Base-by-base conservation (phyloP, 2,329 filamentous ascomycete genomes). In the Botrytis pseudocinerea region DNA sequence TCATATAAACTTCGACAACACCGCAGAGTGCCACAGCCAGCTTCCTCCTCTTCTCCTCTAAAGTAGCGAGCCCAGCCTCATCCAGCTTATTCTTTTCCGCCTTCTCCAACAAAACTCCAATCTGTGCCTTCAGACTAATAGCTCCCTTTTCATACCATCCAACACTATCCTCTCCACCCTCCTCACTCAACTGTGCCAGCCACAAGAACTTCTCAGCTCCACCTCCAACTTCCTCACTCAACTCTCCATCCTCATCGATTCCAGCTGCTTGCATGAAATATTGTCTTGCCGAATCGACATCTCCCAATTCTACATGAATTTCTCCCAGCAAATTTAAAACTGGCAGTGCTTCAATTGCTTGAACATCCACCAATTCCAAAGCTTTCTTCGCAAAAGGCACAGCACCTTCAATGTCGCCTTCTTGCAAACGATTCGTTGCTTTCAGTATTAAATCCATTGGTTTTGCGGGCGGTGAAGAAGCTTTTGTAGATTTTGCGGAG, bases 1-100 rank as follows among this genome's bases (percentile, higher is more conserved):
- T 99, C 96, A 99, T 99, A 85, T 98, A 99, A 68, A 99, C 94
- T 84, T 99, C 96, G 10, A 93, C 91, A 74, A 98, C 93, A 42
- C 93, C 94, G 83, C 97, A 99, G 51, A 99, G 87, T n/a, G 95
- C 93, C 78, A 94, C 94, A 2, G 94, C 93, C 51, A 98, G 86
- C 83, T 96, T 96, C 76, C 87, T 86, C 81, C 92, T 92, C 85
- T 93, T 93, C 82, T 94, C 93, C 42, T 91, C 87, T 59, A 90
- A 79, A 38, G 84, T 75, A 38, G 81, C 77, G 69, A 82, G 79
- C 74, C 77, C 81, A 73, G 81, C 83, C 32, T 78, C 79, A 79
- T 85, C 82, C 78, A 84, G 80, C 76, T 84, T 84, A 73, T 83
- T 84, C 73, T 76, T 80, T 59, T 85, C 86, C 76, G 90, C 84